A percentile compares a stretch with the other conserved stretches of the same genome.
These are phyloP conservation scores for Mycosphaerella sp. DNA, from an alignment of 2,329 filamentous ascomycete species.

Conservation along the genomic window DNA sequence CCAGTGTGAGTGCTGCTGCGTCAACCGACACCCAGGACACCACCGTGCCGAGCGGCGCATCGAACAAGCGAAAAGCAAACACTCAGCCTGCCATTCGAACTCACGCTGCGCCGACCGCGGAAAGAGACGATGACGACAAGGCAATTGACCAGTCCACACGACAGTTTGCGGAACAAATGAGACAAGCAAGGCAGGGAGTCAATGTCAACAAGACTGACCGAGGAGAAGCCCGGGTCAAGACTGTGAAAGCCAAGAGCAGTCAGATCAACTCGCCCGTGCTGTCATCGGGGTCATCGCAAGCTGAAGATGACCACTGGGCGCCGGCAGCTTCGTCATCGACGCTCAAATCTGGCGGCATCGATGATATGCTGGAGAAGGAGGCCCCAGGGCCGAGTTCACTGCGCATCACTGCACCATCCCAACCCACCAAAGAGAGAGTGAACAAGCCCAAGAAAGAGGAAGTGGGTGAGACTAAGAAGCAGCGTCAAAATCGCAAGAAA, in stretches of 20 bases:
- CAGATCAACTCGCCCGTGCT: conserved; percentile 34
- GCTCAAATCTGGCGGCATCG: conserved; percentile 60
- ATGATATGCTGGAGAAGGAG: conserved; percentile 82
- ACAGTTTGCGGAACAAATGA: conserved; percentile 70
- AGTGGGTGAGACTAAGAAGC: conserved; percentile 77
- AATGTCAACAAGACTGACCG: conserved; percentile 57
- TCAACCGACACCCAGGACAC: not conserved
- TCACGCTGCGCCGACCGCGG: conserved; percentile 25
- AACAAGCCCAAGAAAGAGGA: conserved; percentile 57
- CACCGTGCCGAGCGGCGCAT: conserved; percentile 6
- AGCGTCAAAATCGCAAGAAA: conserved; percentile 88
- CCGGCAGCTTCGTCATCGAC: conserved; percentile 58
- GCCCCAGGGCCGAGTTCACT: conserved; percentile 65
- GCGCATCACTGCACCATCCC: conserved; percentile 64
- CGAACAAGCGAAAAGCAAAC: conserved; percentile 34
- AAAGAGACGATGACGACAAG: conserved; percentile 41
- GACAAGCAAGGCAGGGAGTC: conserved; percentile 64
- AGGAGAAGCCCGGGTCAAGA: conserved; percentile 42
- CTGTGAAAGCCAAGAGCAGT: conserved; percentile 47
- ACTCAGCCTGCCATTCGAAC: conserved; percentile 18
- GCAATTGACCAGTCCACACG: conserved; percentile 62
- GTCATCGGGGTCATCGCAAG: conserved; percentile 61
- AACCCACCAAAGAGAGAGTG: conserved; percentile 48
- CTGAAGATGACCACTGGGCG: conserved; percentile 75
- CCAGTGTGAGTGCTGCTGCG: not conserved